Conservation (phyloP, 116 monocot genomes). For the Posidonia oceanica region DNA sequence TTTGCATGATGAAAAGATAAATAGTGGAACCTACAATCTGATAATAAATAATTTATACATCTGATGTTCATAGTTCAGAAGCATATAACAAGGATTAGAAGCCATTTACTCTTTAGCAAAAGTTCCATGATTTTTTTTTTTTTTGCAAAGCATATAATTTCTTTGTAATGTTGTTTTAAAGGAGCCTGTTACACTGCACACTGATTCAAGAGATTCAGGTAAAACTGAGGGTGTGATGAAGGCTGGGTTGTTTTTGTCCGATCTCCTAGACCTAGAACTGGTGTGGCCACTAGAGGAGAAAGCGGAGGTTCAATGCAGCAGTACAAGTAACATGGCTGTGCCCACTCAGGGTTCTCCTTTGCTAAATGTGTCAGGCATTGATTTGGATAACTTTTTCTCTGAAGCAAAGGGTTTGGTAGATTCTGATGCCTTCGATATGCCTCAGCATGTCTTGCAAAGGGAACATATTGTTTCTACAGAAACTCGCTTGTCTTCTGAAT, state of each 20-base stretch:
- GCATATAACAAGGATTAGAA: neutral
- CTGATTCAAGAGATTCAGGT: constrained; percentile 33
- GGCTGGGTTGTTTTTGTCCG: constrained; percentile 39
- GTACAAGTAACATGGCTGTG: neutral
- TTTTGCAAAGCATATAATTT: neutral
- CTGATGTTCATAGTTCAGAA: neutral
- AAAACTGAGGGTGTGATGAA: constrained; percentile 24
- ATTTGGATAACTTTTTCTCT: constrained; percentile 52
- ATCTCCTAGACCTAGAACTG: constrained; percentile 52
- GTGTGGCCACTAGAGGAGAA: constrained; percentile 31
- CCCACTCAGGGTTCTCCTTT: constrained; percentile 17
- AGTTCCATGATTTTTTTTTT: neutral
- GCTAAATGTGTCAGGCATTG: constrained; percentile 43
- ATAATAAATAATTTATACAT: too few species aligned
- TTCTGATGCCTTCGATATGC: constrained; percentile 7
- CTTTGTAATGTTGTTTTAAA: constrained; percentile 8
- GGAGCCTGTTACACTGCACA: constrained; percentile 47
- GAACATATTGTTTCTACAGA: neutral
- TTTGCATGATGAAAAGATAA: too few species aligned
- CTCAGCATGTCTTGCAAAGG: constrained; percentile 5
- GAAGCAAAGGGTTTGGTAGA: constrained; percentile 15
- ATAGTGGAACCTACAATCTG: too few species aligned
- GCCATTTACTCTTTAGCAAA: neutral
- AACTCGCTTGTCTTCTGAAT: constrained; percentile 9
- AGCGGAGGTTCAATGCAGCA: constrained; percentile 11